Percentiles rank a stretch among this genome's conserved stretches.
phyloP scores from a whole-genome alignment of 129 eudicot genomes.

The Flaveria trinervia region DNA sequence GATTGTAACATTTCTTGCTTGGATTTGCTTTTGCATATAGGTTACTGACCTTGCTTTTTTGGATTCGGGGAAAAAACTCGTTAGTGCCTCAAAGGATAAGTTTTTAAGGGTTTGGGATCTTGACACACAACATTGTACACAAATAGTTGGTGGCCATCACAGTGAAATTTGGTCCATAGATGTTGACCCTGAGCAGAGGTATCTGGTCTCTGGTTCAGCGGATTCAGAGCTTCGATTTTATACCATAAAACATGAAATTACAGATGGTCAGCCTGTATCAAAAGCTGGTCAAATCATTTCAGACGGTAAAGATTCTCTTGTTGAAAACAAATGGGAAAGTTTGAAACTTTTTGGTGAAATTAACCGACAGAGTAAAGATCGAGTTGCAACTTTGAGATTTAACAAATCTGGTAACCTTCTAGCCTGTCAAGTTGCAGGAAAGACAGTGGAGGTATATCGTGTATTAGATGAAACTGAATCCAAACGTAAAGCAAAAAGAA shows the following conservation, averaged over 20 bases:
- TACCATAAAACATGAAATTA: constrained; percentile 49
- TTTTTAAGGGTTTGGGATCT: constrained; percentile 97
- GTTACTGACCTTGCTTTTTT: constrained; percentile 91
- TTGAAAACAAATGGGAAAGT: constrained; percentile 79
- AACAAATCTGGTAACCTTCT: constrained; percentile 75
- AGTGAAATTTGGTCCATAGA: constrained; percentile 96
- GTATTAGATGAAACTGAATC: constrained; percentile 86
- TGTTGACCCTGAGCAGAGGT: constrained; percentile 71
- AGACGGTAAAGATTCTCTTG: constrained; percentile 32
- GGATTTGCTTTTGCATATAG: constrained; percentile 37
- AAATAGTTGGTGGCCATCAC: constrained; percentile 94
- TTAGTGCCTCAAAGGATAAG: constrained; percentile 92
- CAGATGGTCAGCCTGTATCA: constrained; percentile 35
- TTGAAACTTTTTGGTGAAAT: constrained; percentile 89
- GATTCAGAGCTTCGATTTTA: constrained; percentile 84
- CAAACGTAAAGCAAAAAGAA: constrained; percentile 86
- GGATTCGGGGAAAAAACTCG: constrained; percentile 79
- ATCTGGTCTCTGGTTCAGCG: constrained; percentile 85
- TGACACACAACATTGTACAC: constrained; percentile 92
- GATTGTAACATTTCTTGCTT: constrained; percentile 9
- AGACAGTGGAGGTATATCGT: constrained; percentile 78
- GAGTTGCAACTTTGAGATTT: constrained; percentile 80
- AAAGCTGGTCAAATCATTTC: constrained; percentile 25
- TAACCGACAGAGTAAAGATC: constrained; percentile 76
- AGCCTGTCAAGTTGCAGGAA: constrained; percentile 95